Conservation (phyloP, 768 basidiomycete species). For the Mycena galericulata region DNA sequence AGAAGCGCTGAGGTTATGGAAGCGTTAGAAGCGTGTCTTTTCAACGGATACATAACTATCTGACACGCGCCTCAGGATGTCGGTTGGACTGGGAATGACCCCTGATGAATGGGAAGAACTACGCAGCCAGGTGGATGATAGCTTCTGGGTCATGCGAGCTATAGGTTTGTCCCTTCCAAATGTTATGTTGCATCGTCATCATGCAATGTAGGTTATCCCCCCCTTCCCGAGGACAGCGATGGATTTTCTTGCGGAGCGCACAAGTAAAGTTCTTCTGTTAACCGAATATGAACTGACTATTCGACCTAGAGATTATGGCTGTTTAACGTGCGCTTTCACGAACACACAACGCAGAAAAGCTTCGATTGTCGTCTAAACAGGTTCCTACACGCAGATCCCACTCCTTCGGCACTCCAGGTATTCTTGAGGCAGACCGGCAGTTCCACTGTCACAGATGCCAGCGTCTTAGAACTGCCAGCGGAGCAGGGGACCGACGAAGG, state of each 20-base stretch:
- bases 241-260: conserved; percentile 94
- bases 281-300: conserved; percentile 14
- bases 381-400: conserved; percentile 89
- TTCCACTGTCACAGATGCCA: conserved; percentile 39
- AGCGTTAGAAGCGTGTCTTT: conserved; percentile 67
- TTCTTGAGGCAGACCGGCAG: conserved; percentile 64
- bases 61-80: conserved; percentile 68
- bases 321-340: conserved; percentile 72
- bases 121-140: conserved; percentile 78
- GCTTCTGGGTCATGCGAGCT: conserved; percentile 91
- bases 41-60: background rate
- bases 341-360: background rate
- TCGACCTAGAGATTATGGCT: conserved; percentile 83
- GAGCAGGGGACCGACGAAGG: conserved; percentile 71
- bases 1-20: conserved; percentile 69
- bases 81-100: conserved; percentile 81
- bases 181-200: background rate
- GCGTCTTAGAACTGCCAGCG: conserved; percentile 55
- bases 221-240: conserved; percentile 80
- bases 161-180: conserved; percentile 63
- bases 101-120: conserved; percentile 77
- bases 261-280: conserved; percentile 60
- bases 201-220: conserved; percentile 78
- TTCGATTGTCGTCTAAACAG: conserved; percentile 54
- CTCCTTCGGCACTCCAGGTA: conserved; percentile 85